phyloP scores from a whole-genome alignment of 768 basidiomycete genomes.

The Kwoniella pini region DNA sequence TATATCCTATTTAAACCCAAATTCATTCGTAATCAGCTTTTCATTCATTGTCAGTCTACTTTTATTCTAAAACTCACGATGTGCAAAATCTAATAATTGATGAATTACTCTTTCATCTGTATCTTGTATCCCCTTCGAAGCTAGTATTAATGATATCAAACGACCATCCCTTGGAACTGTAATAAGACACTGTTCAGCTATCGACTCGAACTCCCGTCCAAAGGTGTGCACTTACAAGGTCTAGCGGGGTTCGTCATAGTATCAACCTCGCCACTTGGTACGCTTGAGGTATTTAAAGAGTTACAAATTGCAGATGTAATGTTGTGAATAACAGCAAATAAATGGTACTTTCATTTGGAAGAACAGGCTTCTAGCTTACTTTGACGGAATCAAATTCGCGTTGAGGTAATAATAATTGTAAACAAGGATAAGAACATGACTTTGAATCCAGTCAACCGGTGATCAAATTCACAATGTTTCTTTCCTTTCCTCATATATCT shows the following conservation, averaged over 20 bases:
- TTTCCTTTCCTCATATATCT: no score
- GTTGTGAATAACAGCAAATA: background rate
- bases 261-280: no score
- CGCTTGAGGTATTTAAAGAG: no score
- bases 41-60: no score
- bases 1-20: constrained; percentile 53
- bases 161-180: constrained; percentile 57
- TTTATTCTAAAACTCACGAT: constrained; percentile 56
- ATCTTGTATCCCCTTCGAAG: constrained; percentile 56
- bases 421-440: background rate
- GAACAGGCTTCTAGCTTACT: no score
- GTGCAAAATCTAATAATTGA: constrained; percentile 57
- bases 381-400: constrained; percentile 7
- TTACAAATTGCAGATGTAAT: no score
- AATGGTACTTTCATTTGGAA: background rate
- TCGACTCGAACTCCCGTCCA: no score
- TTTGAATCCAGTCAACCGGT: constrained; percentile 2
- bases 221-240: constrained; percentile 17
- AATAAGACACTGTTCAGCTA: no score
- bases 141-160: constrained; percentile 56
- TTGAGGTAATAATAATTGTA: background rate
- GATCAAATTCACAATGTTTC: background rate
- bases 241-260: constrained; percentile 8
- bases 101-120: constrained; percentile 57
- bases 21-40: no score